These are phyloP conservation scores for Polytrichum commune DNA, from an alignment of 225 moss, liverwort and hornwort species.

Conservation along the genomic window DNA sequence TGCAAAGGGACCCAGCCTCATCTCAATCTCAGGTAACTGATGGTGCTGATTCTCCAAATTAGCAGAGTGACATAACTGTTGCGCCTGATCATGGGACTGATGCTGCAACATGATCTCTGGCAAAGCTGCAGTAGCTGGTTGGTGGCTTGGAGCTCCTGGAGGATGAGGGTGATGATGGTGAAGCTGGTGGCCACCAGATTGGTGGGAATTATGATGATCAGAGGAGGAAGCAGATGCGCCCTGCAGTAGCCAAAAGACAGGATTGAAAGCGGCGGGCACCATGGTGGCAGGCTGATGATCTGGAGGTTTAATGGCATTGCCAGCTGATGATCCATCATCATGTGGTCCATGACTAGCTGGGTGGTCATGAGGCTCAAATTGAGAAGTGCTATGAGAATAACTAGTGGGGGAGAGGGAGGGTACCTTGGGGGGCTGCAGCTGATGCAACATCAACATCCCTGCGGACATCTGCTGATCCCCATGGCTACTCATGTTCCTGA, in stretches of 20 bases:
- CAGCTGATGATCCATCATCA: background rate
- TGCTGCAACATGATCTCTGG: slow-evolving; percentile 36
- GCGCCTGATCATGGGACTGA: background rate
- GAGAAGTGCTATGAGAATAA: slow-evolving; percentile 15
- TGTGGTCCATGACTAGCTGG: no score
- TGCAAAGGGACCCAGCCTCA: slow-evolving; percentile 35
- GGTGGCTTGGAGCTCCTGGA: background rate
- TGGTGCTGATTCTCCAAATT: slow-evolving; percentile 4
- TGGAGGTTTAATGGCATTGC: slow-evolving; percentile 18
- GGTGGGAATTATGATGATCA: slow-evolving; percentile 6
- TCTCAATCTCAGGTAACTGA: slow-evolving; percentile 29
- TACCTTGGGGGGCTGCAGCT: slow-evolving; percentile 39
- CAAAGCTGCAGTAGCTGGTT: slow-evolving; percentile 10
- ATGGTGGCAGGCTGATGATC: slow-evolving; percentile 42
- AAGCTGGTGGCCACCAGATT: slow-evolving; percentile 6
- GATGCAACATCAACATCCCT: slow-evolving; percentile 11
- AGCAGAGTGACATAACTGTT: no score
- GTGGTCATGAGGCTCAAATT: slow-evolving; percentile 7
- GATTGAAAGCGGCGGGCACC: slow-evolving; percentile 78
- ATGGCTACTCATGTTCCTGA: slow-evolving; percentile 39
- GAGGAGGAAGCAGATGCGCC: slow-evolving; percentile 28
- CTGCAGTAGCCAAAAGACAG: slow-evolving; percentile 71
- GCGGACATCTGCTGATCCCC: slow-evolving; percentile 9
- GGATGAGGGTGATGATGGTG: slow-evolving; percentile 2
- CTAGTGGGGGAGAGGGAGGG: slow-evolving; percentile 21